Percentiles rank a stretch among this genome's conserved stretches.
Evolutionary conservation across 2,329 filamentous ascomycete genomes (phyloP).

Genomic region (Phialophora tarda): DNA sequence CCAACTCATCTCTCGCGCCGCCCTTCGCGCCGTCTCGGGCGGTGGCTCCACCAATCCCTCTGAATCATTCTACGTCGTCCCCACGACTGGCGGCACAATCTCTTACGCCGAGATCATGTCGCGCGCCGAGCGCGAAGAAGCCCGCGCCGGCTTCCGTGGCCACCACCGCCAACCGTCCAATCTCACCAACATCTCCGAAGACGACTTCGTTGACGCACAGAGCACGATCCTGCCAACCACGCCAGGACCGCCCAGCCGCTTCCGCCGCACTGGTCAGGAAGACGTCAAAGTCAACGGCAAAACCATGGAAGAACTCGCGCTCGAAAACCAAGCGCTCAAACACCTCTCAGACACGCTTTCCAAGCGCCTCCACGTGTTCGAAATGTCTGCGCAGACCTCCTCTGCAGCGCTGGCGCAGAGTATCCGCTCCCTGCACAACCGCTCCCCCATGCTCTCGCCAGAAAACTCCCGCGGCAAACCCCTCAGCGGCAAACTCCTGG

Average conservation of each 20-base stretch:
- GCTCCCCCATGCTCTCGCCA: constrained; percentile 36
- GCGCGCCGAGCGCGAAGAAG: constrained; percentile 53
- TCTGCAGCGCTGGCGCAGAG: constrained; percentile 87
- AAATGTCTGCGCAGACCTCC: constrained; percentile 86
- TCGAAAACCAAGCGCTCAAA: constrained; percentile 87
- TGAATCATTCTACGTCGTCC: constrained; percentile 91
- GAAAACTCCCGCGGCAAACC: constrained; percentile 40
- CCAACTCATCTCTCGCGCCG: constrained; percentile 83
- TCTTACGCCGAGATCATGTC: constrained; percentile 89
- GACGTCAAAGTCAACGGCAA: constrained; percentile 54
- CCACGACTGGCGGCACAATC: constrained; percentile 85
- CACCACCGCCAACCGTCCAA: constrained; percentile 45
- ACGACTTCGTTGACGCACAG: constrained; percentile 87
- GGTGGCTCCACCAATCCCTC: constrained; percentile 63
- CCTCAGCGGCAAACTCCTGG: constrained; percentile 12
- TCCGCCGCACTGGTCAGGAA: constrained; percentile 20
- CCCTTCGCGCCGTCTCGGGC: constrained; percentile 76
- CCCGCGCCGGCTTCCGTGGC: constrained; percentile 39
- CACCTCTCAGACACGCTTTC: constrained; percentile 84
- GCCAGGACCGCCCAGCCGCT: constrained; percentile 37
- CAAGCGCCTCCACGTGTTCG: constrained; percentile 88
- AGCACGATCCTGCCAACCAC: constrained; percentile 62
- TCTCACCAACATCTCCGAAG: constrained; percentile 70
- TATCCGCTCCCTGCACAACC: constrained; percentile 57
- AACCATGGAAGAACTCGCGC: constrained; percentile 82